Base-by-base conservation (phyloP, 2,329 filamentous ascomycete genomes). In the Pyricularia pennisetigena region DNA sequence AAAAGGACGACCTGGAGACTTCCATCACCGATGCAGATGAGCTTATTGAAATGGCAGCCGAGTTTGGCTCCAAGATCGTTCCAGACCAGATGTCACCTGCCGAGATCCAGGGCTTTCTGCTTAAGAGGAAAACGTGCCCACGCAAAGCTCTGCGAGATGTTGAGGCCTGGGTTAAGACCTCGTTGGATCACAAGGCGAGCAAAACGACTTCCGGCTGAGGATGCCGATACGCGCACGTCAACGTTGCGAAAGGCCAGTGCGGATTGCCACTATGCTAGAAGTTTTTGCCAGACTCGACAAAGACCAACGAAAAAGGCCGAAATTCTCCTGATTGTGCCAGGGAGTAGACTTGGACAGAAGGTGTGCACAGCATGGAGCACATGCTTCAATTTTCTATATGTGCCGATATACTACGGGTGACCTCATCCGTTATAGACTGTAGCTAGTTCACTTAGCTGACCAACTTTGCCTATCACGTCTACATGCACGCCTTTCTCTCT, bases 101-200 rank as follows among this genome's bases (percentile, higher is more conserved):
- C 0, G 84, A 89, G 75, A 84, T 90, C 61, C 87, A 90, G 74
- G 87, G 87, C 0, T 90, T 88, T 75, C 73, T 90, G 69, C 77
- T 90, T 63, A 88, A 86, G 76, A 78, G 86, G 61, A 90, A 89
- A 78, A 85, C 84, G 77, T 80, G 82, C 49, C 87, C 87, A 7
- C 77, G 78, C 12, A 79, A 80, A 71, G 87, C 88, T 2, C 74
- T 88, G 41, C 77, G 78, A 24, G 85, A 88, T 73, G 82, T 82
- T 2, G 78, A 79, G 2, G 76, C 71, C 5, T 89, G 86, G 86
- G 83, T 87, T 1, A 79, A 82, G 68, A 82, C 79, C 1, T 77
- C 82, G 70, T 64, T 82, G 49, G 78, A 77, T 74, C 83, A 85
- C 75, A 87, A 85, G 76, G 80, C 79, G 69, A 75, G 76, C 67